Conservation (phyloP, 2,329 filamentous ascomycete genomes). For the Sporothrix curviconia region DNA sequence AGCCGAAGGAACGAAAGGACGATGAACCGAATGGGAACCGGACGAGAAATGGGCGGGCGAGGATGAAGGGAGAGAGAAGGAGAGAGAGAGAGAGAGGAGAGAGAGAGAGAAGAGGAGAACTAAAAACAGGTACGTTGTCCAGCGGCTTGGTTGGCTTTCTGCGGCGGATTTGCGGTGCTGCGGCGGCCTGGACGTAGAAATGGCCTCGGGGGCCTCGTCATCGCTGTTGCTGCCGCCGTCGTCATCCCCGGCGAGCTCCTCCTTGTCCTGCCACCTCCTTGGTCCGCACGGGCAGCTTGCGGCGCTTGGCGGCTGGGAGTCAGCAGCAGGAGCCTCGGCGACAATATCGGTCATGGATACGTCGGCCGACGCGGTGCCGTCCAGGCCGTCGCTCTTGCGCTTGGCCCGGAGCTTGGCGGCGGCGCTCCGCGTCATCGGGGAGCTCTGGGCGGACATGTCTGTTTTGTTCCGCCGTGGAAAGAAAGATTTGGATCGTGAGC, state of each 20-base stretch:
- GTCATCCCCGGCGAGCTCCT: slow-evolving; percentile 33
- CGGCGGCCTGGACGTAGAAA: slow-evolving; percentile 48
- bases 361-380: background rate
- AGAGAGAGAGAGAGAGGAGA: background rate
- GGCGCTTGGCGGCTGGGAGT: slow-evolving; percentile 12
- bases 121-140: too few relatives aligned
- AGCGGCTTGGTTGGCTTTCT: slow-evolving; percentile 43
- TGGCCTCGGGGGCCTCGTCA: slow-evolving; percentile 52
- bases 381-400: slow-evolving; percentile 10
- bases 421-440: slow-evolving; percentile 13
- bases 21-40: too few relatives aligned
- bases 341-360: background rate
- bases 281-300: slow-evolving; percentile 10
- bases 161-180: slow-evolving; percentile 39
- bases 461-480: too few relatives aligned
- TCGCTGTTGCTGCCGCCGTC: slow-evolving; percentile 49
- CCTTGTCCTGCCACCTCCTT: slow-evolving; percentile 25
- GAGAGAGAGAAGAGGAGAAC: slow-evolving; percentile 23
- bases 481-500: too few relatives aligned
- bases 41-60: too few relatives aligned
- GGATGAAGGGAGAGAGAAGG: too few relatives aligned
- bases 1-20: too few relatives aligned
- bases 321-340: background rate
- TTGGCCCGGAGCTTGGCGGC: slow-evolving; percentile 13
- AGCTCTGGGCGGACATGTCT: slow-evolving; percentile 8